These are phyloP conservation scores for Ambrosia artemisiifolia DNA, from an alignment of 129 eudicot species.

Conservation along the genomic window DNA sequence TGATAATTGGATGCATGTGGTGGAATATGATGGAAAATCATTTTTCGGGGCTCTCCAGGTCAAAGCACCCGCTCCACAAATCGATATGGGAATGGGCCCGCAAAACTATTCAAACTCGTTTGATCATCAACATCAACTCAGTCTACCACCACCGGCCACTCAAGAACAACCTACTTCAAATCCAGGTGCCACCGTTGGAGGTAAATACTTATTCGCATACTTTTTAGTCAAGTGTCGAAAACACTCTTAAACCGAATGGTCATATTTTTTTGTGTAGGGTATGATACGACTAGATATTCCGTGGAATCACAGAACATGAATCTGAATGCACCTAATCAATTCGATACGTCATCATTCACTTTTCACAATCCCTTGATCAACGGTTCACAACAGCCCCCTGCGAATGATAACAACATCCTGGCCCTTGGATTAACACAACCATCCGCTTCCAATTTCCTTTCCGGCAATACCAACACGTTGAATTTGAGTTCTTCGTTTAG, in stretches of 20 bases:
- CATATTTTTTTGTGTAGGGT: constrained; percentile 41
- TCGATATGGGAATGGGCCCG: constrained; percentile 33
- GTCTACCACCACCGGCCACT: constrained; percentile 55
- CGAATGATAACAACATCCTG: constrained; percentile 42
- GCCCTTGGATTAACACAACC: constrained; percentile 70
- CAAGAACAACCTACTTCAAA: constrained; percentile 54
- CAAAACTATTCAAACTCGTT: constrained; percentile 51
- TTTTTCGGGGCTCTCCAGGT: constrained; percentile 61
- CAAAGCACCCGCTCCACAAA: constrained; percentile 41
- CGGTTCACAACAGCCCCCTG: constrained; percentile 45
- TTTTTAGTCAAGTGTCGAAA: constrained; percentile 9
- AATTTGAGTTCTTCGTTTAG: constrained; percentile 44
- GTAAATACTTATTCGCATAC: constrained; percentile 31
- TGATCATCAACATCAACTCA: constrained; percentile 63
- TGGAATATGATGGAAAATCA: constrained; percentile 93
- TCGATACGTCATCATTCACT: constrained; percentile 43
- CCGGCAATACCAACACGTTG: constrained; percentile 46
- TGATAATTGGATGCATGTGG: constrained; percentile 93
- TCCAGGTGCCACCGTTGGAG: constrained; percentile 53
- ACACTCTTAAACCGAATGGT: constrained; percentile 7
- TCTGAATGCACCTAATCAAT: constrained; percentile 50
- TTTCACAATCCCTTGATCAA: constrained; percentile 48
- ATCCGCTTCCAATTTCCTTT: constrained; percentile 45
- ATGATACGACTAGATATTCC: constrained; percentile 41
- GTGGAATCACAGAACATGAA: constrained; percentile 56